Percentiles rank a stretch among this genome's conserved stretches.
phyloP scores from a whole-genome alignment of 129 eudicot species.

The Pulicaria dysenterica region DNA sequence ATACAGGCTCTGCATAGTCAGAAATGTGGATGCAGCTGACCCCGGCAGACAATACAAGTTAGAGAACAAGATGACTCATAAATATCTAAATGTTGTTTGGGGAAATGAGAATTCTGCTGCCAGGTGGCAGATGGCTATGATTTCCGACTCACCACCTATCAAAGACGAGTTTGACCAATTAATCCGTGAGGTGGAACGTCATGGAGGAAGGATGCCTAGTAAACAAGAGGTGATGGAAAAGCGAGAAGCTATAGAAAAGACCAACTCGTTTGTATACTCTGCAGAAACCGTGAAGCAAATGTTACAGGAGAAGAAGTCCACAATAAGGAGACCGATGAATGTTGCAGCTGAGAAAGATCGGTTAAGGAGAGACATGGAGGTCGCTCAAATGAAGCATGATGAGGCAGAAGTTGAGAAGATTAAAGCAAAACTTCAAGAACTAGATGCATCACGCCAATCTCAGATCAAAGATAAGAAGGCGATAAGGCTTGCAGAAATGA shows the following conservation, averaged over 20 bases:
- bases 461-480: slow-evolving; percentile 74
- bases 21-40: slow-evolving; percentile 90
- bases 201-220: slow-evolving; percentile 83
- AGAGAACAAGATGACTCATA: slow-evolving; percentile 79
- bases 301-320: slow-evolving; percentile 89
- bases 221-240: slow-evolving; percentile 80
- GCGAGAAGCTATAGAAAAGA: slow-evolving; percentile 74
- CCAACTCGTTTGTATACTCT: slow-evolving; percentile 76
- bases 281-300: slow-evolving; percentile 94
- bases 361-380: slow-evolving; percentile 69
- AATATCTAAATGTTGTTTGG: slow-evolving; percentile 82
- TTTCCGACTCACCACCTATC: slow-evolving; percentile 82
- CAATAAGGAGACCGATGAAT: slow-evolving; percentile 77
- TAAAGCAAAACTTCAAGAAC: slow-evolving; percentile 67
- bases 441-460: slow-evolving; percentile 62
- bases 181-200: slow-evolving; percentile 80
- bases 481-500: slow-evolving; percentile 81
- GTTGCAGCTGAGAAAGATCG: slow-evolving; percentile 95
- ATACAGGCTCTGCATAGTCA: slow-evolving; percentile 82
- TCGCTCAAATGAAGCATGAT: slow-evolving; percentile 68
- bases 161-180: slow-evolving; percentile 85
- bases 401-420: slow-evolving; percentile 73
- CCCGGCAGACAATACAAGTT: slow-evolving; percentile 77
- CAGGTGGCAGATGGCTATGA: slow-evolving; percentile 99
- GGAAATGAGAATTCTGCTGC: slow-evolving; percentile 94